Evolutionary conservation across 768 basidiomycete genomes (phyloP).

Genomic region (Termitomyces sp.): DNA sequence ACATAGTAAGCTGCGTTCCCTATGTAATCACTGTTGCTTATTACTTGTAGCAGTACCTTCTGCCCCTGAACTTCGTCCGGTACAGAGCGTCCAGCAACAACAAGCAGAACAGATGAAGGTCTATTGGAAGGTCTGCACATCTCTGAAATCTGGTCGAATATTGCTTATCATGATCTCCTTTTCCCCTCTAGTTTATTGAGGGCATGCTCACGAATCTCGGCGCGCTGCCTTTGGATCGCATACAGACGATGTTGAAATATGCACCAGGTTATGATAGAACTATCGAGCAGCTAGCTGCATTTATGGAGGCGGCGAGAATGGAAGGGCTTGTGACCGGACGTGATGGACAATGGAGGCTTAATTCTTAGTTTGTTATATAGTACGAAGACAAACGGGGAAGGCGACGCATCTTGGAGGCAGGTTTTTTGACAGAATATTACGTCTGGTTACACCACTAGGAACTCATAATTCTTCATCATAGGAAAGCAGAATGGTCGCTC

Average conservation of each 20-base stretch:
- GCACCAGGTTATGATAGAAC: conserved; percentile 80
- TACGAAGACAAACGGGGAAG: too few species aligned
- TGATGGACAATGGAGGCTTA: conserved; percentile 65
- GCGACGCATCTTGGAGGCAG: too few species aligned
- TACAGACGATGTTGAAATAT: conserved; percentile 84
- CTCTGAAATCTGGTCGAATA: not conserved
- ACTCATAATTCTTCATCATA: too few species aligned
- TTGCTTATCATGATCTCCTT: not conserved
- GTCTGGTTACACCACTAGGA: too few species aligned
- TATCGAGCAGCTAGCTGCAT: conserved; percentile 68
- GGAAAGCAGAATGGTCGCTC: too few species aligned
- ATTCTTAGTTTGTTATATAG: not conserved
- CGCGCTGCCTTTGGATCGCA: conserved; percentile 68
- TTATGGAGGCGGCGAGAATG: conserved; percentile 76
- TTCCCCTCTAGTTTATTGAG: conserved; percentile 64
- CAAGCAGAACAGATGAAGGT: conserved; percentile 83
- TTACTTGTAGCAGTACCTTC: conserved; percentile 17
- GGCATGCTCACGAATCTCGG: conserved; percentile 90
- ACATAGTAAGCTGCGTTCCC: conserved; percentile 1
- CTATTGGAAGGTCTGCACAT: conserved; percentile 71
- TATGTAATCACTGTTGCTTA: not conserved
- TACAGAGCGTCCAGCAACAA: conserved; percentile 61
- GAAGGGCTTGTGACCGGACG: conserved; percentile 70
- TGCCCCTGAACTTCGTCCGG: conserved; percentile 38
- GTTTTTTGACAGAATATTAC: too few species aligned